These are phyloP conservation scores for Taphrina populina DNA, from an alignment of 1,139 yeast species.

Conservation along the genomic window DNA sequence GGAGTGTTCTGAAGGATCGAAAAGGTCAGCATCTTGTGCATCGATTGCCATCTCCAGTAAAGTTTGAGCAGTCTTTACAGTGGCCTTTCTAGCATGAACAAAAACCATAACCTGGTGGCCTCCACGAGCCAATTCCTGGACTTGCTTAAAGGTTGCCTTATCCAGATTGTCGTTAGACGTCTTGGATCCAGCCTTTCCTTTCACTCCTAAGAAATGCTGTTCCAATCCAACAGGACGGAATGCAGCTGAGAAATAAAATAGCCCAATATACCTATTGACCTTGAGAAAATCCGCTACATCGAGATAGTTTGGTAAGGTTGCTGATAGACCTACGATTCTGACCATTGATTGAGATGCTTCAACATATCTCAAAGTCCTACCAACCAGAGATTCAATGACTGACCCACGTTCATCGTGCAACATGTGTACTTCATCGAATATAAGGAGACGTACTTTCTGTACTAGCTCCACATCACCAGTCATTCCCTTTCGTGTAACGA, in stretches of 20 bases:
- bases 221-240: constrained; percentile 92
- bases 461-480: constrained; percentile 83
- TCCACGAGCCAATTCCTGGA: constrained; percentile 60
- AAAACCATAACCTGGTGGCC: constrained; percentile 96
- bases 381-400: constrained; percentile 91
- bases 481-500: constrained; percentile 79
- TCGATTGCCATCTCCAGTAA: constrained; percentile 69
- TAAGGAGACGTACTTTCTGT: constrained; percentile 75
- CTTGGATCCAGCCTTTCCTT: constrained; percentile 75
- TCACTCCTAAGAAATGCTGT: constrained; percentile 82
- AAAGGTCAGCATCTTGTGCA: constrained; percentile 54
- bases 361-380: constrained; percentile 90
- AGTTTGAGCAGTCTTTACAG: constrained; percentile 74
- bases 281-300: constrained; percentile 96
- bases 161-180: constrained; percentile 78
- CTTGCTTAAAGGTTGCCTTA: constrained; percentile 70
- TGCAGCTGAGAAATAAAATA: constrained; percentile 90
- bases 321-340: constrained; percentile 93
- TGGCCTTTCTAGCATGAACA: constrained; percentile 93
- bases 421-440: constrained; percentile 94
- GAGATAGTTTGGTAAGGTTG: constrained; percentile 87
- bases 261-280: constrained; percentile 82
- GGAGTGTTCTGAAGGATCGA: constrained; percentile 60
- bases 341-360: constrained; percentile 93
- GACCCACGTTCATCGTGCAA: constrained; percentile 98